These are phyloP conservation scores for Eurotiales sp. DNA, from an alignment of 2,329 filamentous ascomycete species.

Conservation along the genomic window DNA sequence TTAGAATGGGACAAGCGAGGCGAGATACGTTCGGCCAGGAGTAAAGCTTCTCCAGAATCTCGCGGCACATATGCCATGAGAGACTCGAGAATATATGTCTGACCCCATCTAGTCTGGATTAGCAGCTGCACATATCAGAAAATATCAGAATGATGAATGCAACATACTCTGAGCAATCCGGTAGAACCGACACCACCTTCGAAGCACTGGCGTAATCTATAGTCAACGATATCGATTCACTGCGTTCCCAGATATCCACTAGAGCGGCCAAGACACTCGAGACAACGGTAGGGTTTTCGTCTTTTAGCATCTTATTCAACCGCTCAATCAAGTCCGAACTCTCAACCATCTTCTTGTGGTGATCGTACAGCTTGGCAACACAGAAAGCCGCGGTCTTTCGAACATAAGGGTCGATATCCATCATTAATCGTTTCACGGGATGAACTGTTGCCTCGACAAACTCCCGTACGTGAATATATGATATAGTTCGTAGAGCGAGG, in stretches of 20 bases:
- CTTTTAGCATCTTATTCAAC: conserved; percentile 82
- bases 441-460: conserved; percentile 89
- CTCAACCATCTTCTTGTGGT: conserved; percentile 87
- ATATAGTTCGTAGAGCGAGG: conserved; percentile 88
- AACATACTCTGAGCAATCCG: conserved; percentile 91
- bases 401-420: conserved; percentile 89
- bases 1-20: conserved; percentile 97
- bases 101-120: conserved; percentile 72
- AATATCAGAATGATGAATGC: not conserved
- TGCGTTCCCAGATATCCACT: conserved; percentile 98
- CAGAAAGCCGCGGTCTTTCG: conserved; percentile 95
- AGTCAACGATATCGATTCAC: conserved; percentile 94
- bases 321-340: conserved; percentile 86
- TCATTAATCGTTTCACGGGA: conserved; percentile 76
- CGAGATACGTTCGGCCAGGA: conserved; percentile 88
- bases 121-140: not conserved
- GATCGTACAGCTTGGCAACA: conserved; percentile 96
- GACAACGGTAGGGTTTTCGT: conserved; percentile 96
- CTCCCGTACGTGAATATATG: conserved; percentile 93
- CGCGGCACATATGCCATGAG: conserved; percentile 97
- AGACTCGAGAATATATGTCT: conserved; percentile 96
- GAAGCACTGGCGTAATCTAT: conserved; percentile 97
- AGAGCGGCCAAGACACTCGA: conserved; percentile 85
- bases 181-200: conserved; percentile 93
- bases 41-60: conserved; percentile 78